Conservation (phyloP, 257 asterid genomes). For the Lycium ferocissimum region DNA sequence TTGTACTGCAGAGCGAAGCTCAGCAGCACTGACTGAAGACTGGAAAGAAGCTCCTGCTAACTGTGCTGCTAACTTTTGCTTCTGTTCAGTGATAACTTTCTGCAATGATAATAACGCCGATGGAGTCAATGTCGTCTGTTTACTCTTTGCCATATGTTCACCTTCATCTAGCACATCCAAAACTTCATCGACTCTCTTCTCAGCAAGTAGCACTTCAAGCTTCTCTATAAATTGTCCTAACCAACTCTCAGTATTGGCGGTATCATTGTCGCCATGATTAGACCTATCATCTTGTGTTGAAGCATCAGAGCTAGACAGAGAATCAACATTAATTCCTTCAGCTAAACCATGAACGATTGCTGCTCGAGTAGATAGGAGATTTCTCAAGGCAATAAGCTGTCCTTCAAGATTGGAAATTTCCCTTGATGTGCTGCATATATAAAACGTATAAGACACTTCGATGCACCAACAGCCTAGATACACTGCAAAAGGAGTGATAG, state of each 20-base stretch:
- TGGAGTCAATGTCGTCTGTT: conserved; percentile 44
- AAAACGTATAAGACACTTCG: conserved; percentile 34
- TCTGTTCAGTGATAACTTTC: conserved; percentile 56
- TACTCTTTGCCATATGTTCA: conserved; percentile 47
- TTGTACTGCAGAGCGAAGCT: conserved; percentile 75
- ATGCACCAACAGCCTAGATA: conserved; percentile 32
- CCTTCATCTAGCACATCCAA: conserved; percentile 74
- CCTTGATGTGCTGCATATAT: conserved; percentile 74
- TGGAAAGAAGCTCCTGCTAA: conserved; percentile 80
- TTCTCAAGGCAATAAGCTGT: conserved; percentile 80
- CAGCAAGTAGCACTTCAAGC: conserved; percentile 79
- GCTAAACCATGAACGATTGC: conserved; percentile 69
- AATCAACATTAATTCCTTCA: conserved; percentile 70
- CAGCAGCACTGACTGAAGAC: conserved; percentile 64
- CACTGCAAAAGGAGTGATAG: conserved; percentile 30
- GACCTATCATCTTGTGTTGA: conserved; percentile 46
- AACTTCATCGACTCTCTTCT: conserved; percentile 81
- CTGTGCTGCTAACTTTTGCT: conserved; percentile 76
- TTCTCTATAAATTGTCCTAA: conserved; percentile 60
- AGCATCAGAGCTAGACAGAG: conserved; percentile 50
- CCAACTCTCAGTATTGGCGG: conserved; percentile 68
- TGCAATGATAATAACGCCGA: conserved; percentile 50
- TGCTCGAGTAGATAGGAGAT: conserved; percentile 73
- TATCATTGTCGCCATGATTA: conserved; percentile 46
- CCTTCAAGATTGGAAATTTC: conserved; percentile 96